Conservation (phyloP, 2,329 filamentous ascomycete species). For the Acrocalymma vagum region DNA sequence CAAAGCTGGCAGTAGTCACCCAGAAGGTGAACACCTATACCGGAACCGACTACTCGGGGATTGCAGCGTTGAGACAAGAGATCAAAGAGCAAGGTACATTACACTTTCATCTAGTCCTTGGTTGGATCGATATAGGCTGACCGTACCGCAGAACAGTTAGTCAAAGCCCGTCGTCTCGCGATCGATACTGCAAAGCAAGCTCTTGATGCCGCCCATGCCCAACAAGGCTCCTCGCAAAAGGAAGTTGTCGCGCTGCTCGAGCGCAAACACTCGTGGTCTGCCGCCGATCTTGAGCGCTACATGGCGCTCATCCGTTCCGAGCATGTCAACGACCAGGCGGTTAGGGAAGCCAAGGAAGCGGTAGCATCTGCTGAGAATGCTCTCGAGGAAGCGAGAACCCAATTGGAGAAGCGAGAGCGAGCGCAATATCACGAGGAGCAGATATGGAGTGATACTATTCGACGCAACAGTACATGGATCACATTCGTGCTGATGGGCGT, state of each 20-base stretch:
- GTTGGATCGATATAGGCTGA: constrained; percentile 11
- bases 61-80: constrained; percentile 82
- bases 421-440: constrained; percentile 98
- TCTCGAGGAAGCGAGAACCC: constrained; percentile 78
- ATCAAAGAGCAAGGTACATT: constrained; percentile 72
- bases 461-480: constrained; percentile 96
- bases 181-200: constrained; percentile 76
- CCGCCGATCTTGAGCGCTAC: constrained; percentile 90
- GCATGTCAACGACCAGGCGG: constrained; percentile 89
- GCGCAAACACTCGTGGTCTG: constrained; percentile 90
- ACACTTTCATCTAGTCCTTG: neutral
- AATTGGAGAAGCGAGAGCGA: constrained; percentile 83
- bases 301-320: constrained; percentile 91
- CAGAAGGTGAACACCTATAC: constrained; percentile 93
- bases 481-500: constrained; percentile 98
- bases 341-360: constrained; percentile 74
- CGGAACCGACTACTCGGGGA: constrained; percentile 83
- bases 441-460: constrained; percentile 98
- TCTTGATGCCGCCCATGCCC: constrained; percentile 85
- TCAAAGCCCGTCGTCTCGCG: constrained; percentile 66
- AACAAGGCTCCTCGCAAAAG: constrained; percentile 87
- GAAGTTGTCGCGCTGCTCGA: constrained; percentile 95
- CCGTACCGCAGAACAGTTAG: constrained; percentile 56
- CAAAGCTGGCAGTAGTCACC: constrained; percentile 83
- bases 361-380: constrained; percentile 80